Percentiles rank a stretch among this genome's conserved stretches.
phyloP scores from a whole-genome alignment of 768 basidiomycete genomes.

The Rhodotorula sphaerocarpa region DNA sequence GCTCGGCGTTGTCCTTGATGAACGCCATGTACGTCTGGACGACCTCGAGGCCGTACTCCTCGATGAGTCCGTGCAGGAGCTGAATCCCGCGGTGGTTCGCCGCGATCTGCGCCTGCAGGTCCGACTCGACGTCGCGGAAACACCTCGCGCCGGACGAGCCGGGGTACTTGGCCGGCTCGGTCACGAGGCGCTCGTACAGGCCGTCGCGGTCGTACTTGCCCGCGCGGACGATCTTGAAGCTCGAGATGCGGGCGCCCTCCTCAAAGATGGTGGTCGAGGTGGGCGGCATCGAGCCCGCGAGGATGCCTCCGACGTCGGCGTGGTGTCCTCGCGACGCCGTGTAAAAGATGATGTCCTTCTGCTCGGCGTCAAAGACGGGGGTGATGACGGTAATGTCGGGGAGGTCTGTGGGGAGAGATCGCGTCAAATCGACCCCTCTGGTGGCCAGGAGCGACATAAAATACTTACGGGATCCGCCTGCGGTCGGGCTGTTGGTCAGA shows the following conservation, averaged over 20 bases:
- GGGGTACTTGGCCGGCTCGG: constrained; percentile 61
- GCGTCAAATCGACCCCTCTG: not conserved
- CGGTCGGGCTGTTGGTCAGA: constrained; percentile 82
- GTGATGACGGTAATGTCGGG: constrained; percentile 90
- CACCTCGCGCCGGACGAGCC: constrained; percentile 82
- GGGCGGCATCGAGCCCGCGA: constrained; percentile 80
- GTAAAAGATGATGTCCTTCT: constrained; percentile 45
- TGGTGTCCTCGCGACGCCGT: constrained; percentile 82
- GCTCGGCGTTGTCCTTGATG: constrained; percentile 80
- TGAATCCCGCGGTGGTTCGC: constrained; percentile 71
- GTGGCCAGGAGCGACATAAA: constrained; percentile 24
- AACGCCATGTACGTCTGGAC: constrained; percentile 58
- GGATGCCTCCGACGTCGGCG: constrained; percentile 75
- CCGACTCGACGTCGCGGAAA: constrained; percentile 80
- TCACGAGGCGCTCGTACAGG: constrained; percentile 69
- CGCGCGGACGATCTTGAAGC: constrained; percentile 79
- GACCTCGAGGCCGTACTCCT: constrained; percentile 72
- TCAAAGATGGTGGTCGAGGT: constrained; percentile 83
- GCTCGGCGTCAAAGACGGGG: constrained; percentile 63
- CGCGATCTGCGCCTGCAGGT: constrained; percentile 87
- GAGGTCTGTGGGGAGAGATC: constrained; percentile 45
- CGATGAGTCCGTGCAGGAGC: constrained; percentile 50
- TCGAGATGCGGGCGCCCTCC: constrained; percentile 83
- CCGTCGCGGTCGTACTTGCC: constrained; percentile 72
- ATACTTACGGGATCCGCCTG: constrained; percentile 50